Conservation (phyloP, 352 stramenopile species). For the Pythium plurisporium region DNA sequence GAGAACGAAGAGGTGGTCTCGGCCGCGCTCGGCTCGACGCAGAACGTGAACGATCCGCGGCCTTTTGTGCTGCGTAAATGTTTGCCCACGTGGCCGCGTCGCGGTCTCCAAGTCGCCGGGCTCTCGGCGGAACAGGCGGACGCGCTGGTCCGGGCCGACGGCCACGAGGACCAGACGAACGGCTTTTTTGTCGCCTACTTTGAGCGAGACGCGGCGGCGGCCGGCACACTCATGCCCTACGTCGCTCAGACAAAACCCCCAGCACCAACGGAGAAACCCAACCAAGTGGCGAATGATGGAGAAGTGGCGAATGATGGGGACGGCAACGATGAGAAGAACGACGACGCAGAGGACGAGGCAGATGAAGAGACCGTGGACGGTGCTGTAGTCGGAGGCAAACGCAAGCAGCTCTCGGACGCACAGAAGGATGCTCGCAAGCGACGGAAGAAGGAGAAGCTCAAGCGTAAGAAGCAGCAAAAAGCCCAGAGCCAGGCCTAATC, state of each 20-base stretch:
- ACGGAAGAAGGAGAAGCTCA: constrained; percentile 72
- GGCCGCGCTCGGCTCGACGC: constrained; percentile 69
- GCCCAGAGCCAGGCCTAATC: constrained; percentile 4
- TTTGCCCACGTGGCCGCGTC: constrained; percentile 68
- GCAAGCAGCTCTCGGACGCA: constrained; percentile 52
- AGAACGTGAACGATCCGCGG: constrained; percentile 36
- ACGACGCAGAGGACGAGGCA: background rate
- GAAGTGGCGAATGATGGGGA: background rate
- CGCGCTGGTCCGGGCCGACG: constrained; percentile 90
- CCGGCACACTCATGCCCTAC: background rate
- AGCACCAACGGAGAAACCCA: background rate
- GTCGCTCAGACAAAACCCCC: background rate
- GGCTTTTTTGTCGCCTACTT: constrained; percentile 98
- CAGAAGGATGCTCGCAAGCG: constrained; percentile 54
- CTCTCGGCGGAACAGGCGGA: constrained; percentile 59
- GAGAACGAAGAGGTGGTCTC: constrained; percentile 96
- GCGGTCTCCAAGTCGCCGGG: constrained; percentile 54
- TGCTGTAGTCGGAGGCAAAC: constrained; percentile 35
- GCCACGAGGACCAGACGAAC: constrained; percentile 92
- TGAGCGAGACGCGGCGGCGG: constrained; percentile 42
- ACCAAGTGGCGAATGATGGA: no score
- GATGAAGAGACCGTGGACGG: background rate
- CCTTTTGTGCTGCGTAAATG: constrained; percentile 67
- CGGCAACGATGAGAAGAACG: background rate
- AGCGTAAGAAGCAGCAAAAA: constrained; percentile 47